Evolutionary conservation across 331 rosid genomes (phyloP).

Genomic region (Acacia pycnantha): DNA sequence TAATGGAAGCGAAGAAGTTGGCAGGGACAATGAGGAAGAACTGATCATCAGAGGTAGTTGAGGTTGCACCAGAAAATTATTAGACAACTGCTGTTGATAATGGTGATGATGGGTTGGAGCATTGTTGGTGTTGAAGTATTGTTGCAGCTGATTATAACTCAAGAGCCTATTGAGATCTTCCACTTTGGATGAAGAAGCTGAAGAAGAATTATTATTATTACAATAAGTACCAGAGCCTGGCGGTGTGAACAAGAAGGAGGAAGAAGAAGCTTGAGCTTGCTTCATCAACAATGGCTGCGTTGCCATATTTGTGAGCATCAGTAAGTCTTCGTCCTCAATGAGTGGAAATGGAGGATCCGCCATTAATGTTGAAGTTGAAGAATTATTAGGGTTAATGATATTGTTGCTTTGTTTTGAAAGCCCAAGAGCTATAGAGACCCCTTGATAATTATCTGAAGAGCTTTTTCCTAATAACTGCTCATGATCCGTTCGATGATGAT

Average conservation of each 20-base stretch:
- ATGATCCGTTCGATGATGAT: too few species aligned
- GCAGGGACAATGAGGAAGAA: background rate
- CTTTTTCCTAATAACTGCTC: background rate
- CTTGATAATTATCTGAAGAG: background rate
- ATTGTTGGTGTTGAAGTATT: background rate
- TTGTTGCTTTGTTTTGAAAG: background rate
- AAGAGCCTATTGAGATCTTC: constrained; percentile 5
- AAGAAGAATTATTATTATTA: background rate
- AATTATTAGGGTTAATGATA: background rate
- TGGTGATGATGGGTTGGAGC: background rate
- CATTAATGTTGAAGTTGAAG: background rate
- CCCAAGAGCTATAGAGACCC: background rate
- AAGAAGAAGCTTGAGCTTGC: constrained; percentile 1
- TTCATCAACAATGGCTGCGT: background rate
- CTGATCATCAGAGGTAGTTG: background rate
- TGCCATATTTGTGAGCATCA: constrained; percentile 2
- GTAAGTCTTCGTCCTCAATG: background rate
- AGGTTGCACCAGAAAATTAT: background rate
- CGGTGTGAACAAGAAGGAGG: background rate
- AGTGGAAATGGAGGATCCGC: background rate
- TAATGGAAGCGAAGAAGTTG: background rate
- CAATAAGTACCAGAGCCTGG: background rate
- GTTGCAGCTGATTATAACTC: constrained; percentile 1
- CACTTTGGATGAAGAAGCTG: background rate
- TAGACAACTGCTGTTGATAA: background rate